Evolutionary conservation across 345 rosid genomes (phyloP), one percentile per base, ranked within the genome.

Genomic region (Eucalyptus caleyi): DNA sequence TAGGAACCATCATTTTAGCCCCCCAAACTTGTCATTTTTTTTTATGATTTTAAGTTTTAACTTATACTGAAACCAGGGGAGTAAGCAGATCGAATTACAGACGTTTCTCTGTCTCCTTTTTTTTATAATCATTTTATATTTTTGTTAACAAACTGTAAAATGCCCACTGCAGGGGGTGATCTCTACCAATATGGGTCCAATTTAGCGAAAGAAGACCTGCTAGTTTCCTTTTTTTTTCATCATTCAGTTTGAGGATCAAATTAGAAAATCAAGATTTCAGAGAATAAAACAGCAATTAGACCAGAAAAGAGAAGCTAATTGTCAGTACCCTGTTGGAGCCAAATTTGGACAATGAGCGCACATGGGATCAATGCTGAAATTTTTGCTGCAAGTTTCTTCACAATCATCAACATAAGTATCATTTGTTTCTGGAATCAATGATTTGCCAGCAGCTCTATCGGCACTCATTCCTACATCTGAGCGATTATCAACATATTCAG

Each of bases 311-410:
- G 42, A 72, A 72, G 82, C 44, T 18, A 9, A 69, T 69, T 9
- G 81, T 34, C 81, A 69, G 89, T 92, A 96, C 99, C 99, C 99
- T 92, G 94, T 93, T 26, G 98, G 99, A 88, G 92, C 95, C 91
- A 96, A 91, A 90, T 94, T 90, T 60, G 99, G 97, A 93, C 96
- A 95, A 90, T 94, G 95, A 27, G 96, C 94, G 91, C 98, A 96
- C 95, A 96, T 88, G 69, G 98, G 97, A 94, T 97, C 98, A 40
- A 93, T 93, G 93, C 91, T 92, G 91, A 96, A 96, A 72, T 72
- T 72, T 92, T 94, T 97, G 89, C 95, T 92, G 90, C 88, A 54
- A 11, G 90, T 89, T 87, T 91, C 92, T 90, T 92, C 91, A 80
- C 82, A 93, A 49, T 87, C 87, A 86, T 91, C 91, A 12, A 92